phyloP scores from a whole-genome alignment of 371 early-diverging fungal genomes.

The Rhizopus stolonifer region DNA sequence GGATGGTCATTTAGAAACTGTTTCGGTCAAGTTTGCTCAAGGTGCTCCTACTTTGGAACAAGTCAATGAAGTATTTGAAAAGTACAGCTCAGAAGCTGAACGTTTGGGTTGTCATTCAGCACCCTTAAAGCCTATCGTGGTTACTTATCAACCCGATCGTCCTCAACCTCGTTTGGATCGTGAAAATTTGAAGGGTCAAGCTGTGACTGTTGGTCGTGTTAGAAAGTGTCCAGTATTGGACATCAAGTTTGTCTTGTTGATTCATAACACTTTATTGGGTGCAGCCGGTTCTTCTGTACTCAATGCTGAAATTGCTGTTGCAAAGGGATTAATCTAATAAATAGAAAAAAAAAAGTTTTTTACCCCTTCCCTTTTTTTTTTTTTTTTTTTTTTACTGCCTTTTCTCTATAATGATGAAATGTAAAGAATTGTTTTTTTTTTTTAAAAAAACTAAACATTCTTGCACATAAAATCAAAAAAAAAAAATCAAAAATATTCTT shows the following conservation, averaged over 20 bases:
- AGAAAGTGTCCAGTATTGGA: constrained; percentile 83
- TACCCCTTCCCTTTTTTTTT: not conserved
- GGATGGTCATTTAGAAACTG: constrained; percentile 92
- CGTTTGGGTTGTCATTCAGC: constrained; percentile 75
- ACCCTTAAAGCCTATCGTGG: constrained; percentile 77
- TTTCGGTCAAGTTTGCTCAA: constrained; percentile 81
- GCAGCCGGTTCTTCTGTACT: constrained; percentile 94
- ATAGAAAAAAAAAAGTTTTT: constrained; percentile 1
- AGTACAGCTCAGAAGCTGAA: constrained; percentile 78
- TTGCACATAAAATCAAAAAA: no score
- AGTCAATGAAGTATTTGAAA: constrained; percentile 65
- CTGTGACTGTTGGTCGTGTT: constrained; percentile 90
- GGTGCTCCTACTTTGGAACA: constrained; percentile 61
- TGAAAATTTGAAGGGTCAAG: constrained; percentile 79
- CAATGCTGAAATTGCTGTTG: constrained; percentile 92
- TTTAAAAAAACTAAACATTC: no score
- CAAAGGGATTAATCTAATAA: constrained; percentile 66
- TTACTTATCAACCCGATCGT: constrained; percentile 73
- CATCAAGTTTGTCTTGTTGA: constrained; percentile 85
- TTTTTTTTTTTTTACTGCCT: not conserved
- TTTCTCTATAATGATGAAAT: no score
- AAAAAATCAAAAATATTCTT: no score
- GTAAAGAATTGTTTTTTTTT: no score
- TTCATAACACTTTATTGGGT: constrained; percentile 95
- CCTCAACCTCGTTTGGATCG: constrained; percentile 96